phyloP scores from a whole-genome alignment of 768 basidiomycete species.

The Boletellus sp. region DNA sequence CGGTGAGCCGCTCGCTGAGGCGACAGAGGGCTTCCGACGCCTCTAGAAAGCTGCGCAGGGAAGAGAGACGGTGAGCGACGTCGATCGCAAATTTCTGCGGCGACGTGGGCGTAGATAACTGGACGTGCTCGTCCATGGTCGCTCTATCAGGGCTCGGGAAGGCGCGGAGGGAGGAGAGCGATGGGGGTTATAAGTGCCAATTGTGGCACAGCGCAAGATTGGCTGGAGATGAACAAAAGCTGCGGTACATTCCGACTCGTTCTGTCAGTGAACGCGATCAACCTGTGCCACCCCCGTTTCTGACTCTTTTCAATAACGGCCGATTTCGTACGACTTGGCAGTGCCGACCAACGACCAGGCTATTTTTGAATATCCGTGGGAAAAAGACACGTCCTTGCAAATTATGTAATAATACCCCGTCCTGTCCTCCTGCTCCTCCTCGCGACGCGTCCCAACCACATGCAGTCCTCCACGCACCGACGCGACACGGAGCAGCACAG shows the following conservation, averaged over 20 bases:
- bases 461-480: slow-evolving; percentile 56
- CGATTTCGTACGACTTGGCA: too few species aligned
- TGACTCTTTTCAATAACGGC: too few species aligned
- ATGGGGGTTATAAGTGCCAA: slow-evolving; percentile 22
- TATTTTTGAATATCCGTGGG: too few species aligned
- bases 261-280: slow-evolving; percentile 7
- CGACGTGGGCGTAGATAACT: slow-evolving; percentile 14
- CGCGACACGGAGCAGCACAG: slow-evolving; percentile 34
- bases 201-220: slow-evolving; percentile 25
- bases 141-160: slow-evolving; percentile 11
- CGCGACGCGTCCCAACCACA: slow-evolving; percentile 30
- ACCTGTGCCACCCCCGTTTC: too few species aligned
- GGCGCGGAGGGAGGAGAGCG: slow-evolving; percentile 8
- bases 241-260: slow-evolving; percentile 32
- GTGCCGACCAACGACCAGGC: too few species aligned
- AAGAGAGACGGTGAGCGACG: slow-evolving; percentile 28
- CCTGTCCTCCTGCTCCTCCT: too few species aligned
- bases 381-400: not conserved
- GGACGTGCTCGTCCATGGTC: slow-evolving; percentile 11
- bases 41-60: slow-evolving; percentile 27
- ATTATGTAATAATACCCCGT: slow-evolving; percentile 28
- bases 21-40: slow-evolving; percentile 26
- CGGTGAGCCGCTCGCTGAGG: slow-evolving; percentile 15
- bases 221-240: slow-evolving; percentile 21
- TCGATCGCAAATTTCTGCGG: slow-evolving; percentile 29